phyloP scores from a whole-genome alignment of 2,329 filamentous ascomycete species.

The Fusarium papillatum region DNA sequence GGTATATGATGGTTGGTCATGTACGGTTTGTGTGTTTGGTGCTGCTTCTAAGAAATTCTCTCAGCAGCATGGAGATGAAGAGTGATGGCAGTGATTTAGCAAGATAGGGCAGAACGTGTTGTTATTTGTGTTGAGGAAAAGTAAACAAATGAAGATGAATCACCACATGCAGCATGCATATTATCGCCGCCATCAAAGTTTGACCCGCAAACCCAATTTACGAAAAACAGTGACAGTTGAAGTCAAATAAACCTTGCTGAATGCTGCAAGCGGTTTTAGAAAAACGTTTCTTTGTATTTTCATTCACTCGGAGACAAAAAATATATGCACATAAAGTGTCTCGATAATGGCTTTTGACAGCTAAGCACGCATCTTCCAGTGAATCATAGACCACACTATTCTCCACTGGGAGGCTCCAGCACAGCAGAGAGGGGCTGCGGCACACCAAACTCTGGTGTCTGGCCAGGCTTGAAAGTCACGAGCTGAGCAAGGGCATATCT shows the following conservation, averaged over 20 bases:
- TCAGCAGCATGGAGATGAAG: fast-evolving
- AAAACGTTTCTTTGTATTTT: not conserved
- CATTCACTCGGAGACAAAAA: not conserved
- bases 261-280: not conserved
- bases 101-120: no score
- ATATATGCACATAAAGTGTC: not conserved
- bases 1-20: not conserved
- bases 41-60: not conserved
- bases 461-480: not conserved
- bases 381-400: not conserved
- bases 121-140: not conserved
- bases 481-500: constrained; percentile 13
- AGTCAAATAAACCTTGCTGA: no score
- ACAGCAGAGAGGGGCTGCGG: constrained; percentile 12
- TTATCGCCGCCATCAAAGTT: not conserved
- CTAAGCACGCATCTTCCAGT: no score
- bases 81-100: not conserved
- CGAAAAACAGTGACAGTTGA: not conserved
- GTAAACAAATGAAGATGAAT: not conserved
- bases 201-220: not conserved
- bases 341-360: no score
- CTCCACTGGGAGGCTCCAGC: constrained; percentile 7
- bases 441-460: constrained; percentile 10
- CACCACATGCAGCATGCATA: not conserved
- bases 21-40: not conserved